phyloP scores from a whole-genome alignment of 1,284 basidiomycete species.

The Apiotrichum brassicae region DNA sequence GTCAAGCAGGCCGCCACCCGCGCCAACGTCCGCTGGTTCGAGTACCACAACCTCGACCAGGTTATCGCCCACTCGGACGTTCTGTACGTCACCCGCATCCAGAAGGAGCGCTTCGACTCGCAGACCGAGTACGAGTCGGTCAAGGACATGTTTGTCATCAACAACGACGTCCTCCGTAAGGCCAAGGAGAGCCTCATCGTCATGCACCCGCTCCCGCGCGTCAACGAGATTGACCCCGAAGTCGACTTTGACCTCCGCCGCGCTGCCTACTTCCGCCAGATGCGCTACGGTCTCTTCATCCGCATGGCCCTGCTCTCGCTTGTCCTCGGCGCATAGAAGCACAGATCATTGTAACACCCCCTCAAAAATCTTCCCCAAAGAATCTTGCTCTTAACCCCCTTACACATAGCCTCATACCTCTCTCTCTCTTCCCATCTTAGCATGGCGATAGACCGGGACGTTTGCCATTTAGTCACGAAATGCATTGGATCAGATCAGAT shows the following conservation, averaged over 20 bases:
- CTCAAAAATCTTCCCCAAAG: background rate
- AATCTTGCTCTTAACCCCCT: background rate
- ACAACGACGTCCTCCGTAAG: constrained; percentile 83
- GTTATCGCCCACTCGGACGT: constrained; percentile 93
- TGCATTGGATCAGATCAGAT: background rate
- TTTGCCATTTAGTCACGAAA: constrained; percentile 4
- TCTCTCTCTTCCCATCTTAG: background rate
- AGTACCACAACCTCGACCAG: constrained; percentile 80
- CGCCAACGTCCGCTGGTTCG: constrained; percentile 69
- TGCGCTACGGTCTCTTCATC: constrained; percentile 93
- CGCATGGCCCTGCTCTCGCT: constrained; percentile 70
- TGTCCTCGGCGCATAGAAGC: constrained; percentile 53
- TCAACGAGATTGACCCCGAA: constrained; percentile 96
- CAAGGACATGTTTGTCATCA: constrained; percentile 87
- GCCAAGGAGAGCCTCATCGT: constrained; percentile 97
- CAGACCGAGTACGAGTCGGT: constrained; percentile 81
- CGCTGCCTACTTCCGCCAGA: constrained; percentile 97
- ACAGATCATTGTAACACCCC: background rate
- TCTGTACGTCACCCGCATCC: constrained; percentile 91
- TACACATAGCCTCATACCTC: background rate
- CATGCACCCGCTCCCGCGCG: constrained; percentile 93
- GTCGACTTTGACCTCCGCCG: constrained; percentile 93
- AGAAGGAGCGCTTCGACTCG: constrained; percentile 86
- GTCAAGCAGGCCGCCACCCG: constrained; percentile 78
- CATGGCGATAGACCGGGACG: background rate